Base-by-base conservation (phyloP, 2,329 filamentous ascomycete genomes). In the Rhynchosporium agropyri region DNA sequence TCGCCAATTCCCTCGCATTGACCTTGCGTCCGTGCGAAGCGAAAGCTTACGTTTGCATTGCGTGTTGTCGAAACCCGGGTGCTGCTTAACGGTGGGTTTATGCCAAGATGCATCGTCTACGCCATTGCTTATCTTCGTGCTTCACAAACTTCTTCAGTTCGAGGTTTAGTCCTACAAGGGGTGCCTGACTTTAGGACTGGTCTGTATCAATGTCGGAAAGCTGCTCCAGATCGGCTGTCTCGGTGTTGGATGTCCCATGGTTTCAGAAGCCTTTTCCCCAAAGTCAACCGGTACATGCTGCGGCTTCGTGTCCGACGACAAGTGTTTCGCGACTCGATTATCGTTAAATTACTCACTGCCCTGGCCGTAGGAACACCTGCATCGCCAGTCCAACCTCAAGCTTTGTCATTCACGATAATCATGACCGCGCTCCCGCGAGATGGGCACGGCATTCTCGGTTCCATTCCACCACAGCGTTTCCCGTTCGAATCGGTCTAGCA, bases 401-500 rank as follows among this genome's bases (percentile, higher is more conserved):
- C 40, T 66, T 72, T 69, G 67, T 72, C 1, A 64, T 73, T 29
- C 70, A 72, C 51, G 70, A 72, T 61, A 61, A 65, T 45, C 70
- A 70, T 43, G 63, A 63, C 4, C 49, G 50, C 40, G 63, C 65
- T 54, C 66, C 69, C 31, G 49, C 58, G 3, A 59, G 61, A 48
- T 72, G 70, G 69, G 53, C 62, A 15, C 68, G 63, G 57, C 65
- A 67, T 42, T 64, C 65, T 3, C 62, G 67, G 38, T 61, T 70
- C 6, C 63, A 69, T 63, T 64, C 68, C n/a, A 58, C 58, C 15
- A 58, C 67, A 5, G 62, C 65, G 12, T 63, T 73, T 54, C 70
- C 69, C 5, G 51, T 73, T 29, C 64, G 70, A 61, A 80, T 82
- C 56, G 80, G 79, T 4, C 72, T 82, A 45, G 71, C 76, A 42